Percentiles rank a stretch among this genome's conserved stretches.
Conservation (phyloP, 2,329 filamentous ascomycete species). For the Sarocladium oryzae region DNA sequence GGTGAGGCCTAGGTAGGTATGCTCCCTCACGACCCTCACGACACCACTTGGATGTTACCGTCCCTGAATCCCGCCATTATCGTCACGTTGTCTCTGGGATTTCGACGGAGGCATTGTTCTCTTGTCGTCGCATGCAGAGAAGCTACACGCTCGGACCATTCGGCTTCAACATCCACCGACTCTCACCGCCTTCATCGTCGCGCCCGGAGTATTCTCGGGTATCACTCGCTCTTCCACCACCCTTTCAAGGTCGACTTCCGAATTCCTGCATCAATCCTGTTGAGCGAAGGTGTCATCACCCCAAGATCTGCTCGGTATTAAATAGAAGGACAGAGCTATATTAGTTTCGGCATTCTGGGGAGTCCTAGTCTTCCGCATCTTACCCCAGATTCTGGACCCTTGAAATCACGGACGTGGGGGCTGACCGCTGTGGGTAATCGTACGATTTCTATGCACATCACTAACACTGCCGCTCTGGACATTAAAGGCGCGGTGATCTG, state of each 20-base stretch:
- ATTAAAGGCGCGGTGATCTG: too few species aligned
- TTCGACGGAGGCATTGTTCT: too few species aligned
- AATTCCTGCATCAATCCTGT: too few species aligned
- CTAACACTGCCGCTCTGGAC: not conserved
- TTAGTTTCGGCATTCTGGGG: not conserved
- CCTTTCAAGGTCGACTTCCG: too few species aligned
- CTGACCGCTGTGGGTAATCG: constrained; percentile 2
- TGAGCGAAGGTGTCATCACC: not conserved
- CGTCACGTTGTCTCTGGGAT: too few species aligned
- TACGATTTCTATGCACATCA: not conserved
- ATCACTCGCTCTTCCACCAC: not conserved
- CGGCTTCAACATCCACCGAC: not conserved
- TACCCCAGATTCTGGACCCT: constrained; percentile 1
- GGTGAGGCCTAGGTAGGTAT: too few species aligned
- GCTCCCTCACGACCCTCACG: too few species aligned
- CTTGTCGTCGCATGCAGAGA: too few species aligned
- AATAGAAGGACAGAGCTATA: not conserved
- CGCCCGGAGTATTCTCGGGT: not conserved
- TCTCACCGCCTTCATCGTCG: not conserved
- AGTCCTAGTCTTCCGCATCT: not conserved
- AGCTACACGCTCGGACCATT: not conserved
- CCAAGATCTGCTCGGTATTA: not conserved
- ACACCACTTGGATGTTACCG: too few species aligned
- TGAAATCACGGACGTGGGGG: not conserved
- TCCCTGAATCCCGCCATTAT: too few species aligned